phyloP scores from a whole-genome alignment of 305 asterid species.

The Rubia tinctorum region DNA sequence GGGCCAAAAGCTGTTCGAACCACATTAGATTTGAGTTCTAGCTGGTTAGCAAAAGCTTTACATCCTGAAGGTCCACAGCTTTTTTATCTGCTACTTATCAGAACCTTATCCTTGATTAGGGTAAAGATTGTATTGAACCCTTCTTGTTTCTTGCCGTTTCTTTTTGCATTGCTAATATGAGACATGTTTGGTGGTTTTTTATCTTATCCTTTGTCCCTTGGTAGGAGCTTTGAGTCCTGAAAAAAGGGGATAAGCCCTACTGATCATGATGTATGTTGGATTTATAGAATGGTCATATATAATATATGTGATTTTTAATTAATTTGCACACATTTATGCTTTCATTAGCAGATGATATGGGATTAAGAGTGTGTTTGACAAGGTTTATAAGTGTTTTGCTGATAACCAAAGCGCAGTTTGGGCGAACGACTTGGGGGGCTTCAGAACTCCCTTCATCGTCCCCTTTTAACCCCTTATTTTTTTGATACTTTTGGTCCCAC shows the following conservation, averaged over 20 bases:
- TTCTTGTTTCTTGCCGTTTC: conserved; percentile 29
- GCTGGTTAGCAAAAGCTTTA: conserved; percentile 25
- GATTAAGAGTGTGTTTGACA: no score
- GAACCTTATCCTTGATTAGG: conserved; percentile 65
- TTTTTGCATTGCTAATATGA: conserved; percentile 25
- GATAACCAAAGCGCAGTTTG: no score
- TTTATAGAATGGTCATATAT: no score
- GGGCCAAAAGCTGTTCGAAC: conserved; percentile 14
- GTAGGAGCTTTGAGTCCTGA: conserved; percentile 5
- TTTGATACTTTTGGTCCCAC: no score
- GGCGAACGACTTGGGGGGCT: no score
- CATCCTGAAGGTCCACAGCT: conserved; percentile 35
- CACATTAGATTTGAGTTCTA: conserved; percentile 23
- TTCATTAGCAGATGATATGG: no score
- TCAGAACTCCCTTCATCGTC: no score
- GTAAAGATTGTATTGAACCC: conserved; percentile 41
- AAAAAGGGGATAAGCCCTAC: not conserved
- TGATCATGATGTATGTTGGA: no score
- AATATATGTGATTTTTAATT: not conserved
- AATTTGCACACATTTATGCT: not conserved
- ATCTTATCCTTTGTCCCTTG: conserved; percentile 16
- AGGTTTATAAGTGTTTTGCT: no score
- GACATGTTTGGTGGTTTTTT: conserved; percentile 19
- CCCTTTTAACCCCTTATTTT: no score
- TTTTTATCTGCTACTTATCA: conserved; percentile 15